Base-by-base conservation (phyloP, 2,329 filamentous ascomycete genomes). In the Dactylonectria estremocensis region DNA sequence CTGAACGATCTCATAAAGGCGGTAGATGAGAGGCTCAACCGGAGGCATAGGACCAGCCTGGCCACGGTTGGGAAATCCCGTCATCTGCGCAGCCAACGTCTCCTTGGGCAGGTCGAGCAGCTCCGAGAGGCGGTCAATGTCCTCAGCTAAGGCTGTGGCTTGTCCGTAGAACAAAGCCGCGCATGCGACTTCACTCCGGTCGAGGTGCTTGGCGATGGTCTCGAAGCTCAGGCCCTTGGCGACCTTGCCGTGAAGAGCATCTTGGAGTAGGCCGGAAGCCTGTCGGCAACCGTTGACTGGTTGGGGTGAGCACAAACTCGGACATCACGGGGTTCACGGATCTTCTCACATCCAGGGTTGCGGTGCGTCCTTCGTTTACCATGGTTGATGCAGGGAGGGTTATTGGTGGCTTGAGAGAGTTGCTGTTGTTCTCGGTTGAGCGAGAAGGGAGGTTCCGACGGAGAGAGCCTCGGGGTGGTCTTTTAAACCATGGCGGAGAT, bases 141-240 rank as follows among this genome's bases (percentile, higher is more conserved):
- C 94, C 69, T 93, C 91, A 0, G 88, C 77, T 0, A 91, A 92
- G 1, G 94, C 93, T 74, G 89, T 89, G 6, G 92, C 90, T 80
- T 96, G 94, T 33, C 95, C 95, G 80, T 97, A 97, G 87, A 98
- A 98, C 70, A 97, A 84, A 2, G 95, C 95, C 2, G 95, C 95
- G 3, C 93, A 89, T 46, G 94, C 93, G 48, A 97, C 93, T 82
- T 97, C 93, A 77, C 92, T 90, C 70, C 95, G 92, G 69, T 90
- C 91, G 62, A 97, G 87, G 33, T 90, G 85, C 72, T 90, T 82
- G 58, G 90, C 93, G 76, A 98, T 95, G 49, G 89, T 83, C 79
- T 94, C 93, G 78, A 97, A 98, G 76, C 87, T 93, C 40, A 97
- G 87, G 72, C 90, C 87, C 81, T 93, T 92, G 63, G 83, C 79